These are phyloP conservation scores for Aspergillus sclerotioniger DNA, from an alignment of 495 filamentous ascomycete species.

Conservation along the genomic window DNA sequence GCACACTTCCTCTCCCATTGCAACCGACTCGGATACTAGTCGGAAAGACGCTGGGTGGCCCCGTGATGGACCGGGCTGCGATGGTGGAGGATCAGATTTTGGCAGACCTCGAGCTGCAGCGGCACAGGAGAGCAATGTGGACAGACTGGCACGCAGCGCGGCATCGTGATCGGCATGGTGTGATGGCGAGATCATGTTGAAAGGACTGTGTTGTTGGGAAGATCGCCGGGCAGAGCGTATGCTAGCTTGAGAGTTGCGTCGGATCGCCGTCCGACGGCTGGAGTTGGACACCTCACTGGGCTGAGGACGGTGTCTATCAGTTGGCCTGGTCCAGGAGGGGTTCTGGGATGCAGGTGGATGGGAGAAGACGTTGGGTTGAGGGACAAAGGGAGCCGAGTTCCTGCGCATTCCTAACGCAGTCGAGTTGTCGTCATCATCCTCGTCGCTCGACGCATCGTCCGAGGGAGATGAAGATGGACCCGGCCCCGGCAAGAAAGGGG, in stretches of 20 bases:
- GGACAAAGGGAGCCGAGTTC: constrained; percentile 65
- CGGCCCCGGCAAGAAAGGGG: constrained; percentile 23
- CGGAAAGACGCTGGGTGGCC: constrained; percentile 40
- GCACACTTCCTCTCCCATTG: constrained; percentile 51
- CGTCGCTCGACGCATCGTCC: constrained; percentile 53
- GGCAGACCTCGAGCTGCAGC: constrained; percentile 81
- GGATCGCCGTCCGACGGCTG: constrained; percentile 37
- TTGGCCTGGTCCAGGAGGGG: constrained; percentile 47
- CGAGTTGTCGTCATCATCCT: constrained; percentile 65
- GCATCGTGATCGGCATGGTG: constrained; percentile 88
- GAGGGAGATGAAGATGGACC: constrained; percentile 33
- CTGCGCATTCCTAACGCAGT: constrained; percentile 72
- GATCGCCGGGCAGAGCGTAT: constrained; percentile 29
- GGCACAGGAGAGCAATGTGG: constrained; percentile 90
- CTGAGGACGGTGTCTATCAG: constrained; percentile 41
- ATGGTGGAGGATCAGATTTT: constrained; percentile 53
- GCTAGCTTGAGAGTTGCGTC: constrained; percentile 37
- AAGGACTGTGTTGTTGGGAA: constrained; percentile 48
- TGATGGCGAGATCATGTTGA: constrained; percentile 68
- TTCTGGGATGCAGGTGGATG: constrained; percentile 68
- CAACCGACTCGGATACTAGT: constrained; percentile 76
- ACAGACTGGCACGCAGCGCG: constrained; percentile 85
- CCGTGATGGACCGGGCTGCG: constrained; percentile 22
- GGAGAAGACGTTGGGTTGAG: constrained; percentile 86
- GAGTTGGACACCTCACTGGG: constrained; percentile 39